phyloP scores from a whole-genome alignment of 2,329 filamentous ascomycete species.

The Nemania diffusa region DNA sequence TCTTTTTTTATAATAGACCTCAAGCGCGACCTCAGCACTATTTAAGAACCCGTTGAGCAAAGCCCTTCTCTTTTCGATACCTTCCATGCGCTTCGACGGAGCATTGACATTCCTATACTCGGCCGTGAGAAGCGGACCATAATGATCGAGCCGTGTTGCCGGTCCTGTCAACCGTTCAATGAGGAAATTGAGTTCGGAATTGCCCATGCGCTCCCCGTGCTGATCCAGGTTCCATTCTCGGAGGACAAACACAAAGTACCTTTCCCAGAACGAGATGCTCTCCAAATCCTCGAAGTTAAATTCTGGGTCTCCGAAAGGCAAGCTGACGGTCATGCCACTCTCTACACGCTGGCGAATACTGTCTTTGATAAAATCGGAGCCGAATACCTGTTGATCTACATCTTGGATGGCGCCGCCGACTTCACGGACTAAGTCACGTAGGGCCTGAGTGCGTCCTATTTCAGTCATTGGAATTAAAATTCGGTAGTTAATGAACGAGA shows the following conservation, averaged over 20 bases:
- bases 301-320: background rate
- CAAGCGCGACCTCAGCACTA: conserved; percentile 19
- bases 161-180: background rate
- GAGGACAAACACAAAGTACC: conserved; percentile 1
- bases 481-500: background rate
- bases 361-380: conserved; percentile 9
- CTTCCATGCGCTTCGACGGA: conserved; percentile 2
- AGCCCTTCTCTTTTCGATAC: background rate
- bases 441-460: background rate
- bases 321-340: background rate
- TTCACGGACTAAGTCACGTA: conserved; percentile 7
- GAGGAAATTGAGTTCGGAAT: conserved; percentile 8
- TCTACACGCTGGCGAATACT: background rate
- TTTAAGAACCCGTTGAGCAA: conserved; percentile 16
- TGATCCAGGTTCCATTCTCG: conserved; percentile 4
- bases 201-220: conserved; percentile 18
- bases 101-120: conserved; percentile 4
- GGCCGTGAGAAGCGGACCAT: background rate
- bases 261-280: background rate
- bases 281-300: conserved; percentile 3
- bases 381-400: conserved; percentile 12
- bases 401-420: background rate
- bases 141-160: conserved; percentile 4
- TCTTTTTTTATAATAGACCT: conserved; percentile 10
- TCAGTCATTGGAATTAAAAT: background rate